Conservation (phyloP, 2,329 filamentous ascomycete species). For the Colletotrichum simmondsii region DNA sequence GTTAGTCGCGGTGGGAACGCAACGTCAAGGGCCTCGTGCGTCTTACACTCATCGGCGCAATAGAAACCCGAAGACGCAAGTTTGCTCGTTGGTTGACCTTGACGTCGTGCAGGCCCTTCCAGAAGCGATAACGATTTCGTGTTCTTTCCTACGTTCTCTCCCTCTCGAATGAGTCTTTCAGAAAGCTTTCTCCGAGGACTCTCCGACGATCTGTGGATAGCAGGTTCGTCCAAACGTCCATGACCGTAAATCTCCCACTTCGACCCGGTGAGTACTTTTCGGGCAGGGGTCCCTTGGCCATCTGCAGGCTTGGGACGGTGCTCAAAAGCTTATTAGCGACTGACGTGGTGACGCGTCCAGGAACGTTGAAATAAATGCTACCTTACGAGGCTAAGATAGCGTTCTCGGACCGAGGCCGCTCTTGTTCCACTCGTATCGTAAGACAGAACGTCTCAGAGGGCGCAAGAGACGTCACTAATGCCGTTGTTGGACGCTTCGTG, state of each 20-base stretch:
- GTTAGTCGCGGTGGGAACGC: neutral
- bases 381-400: neutral
- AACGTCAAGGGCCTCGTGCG: neutral
- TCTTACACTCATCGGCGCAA: neutral
- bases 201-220: neutral
- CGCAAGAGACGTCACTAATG: neutral
- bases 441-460: neutral
- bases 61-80: too few species aligned
- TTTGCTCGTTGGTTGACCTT: neutral
- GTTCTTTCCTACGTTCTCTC: neutral
- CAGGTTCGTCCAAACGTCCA: slow-evolving; percentile 1
- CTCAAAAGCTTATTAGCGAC: slow-evolving; percentile 5
- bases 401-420: neutral
- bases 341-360: slow-evolving; percentile 3
- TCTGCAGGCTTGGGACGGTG: neutral
- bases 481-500: neutral
- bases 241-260: neutral
- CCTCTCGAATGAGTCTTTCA: too few species aligned
- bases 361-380: neutral
- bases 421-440: neutral
- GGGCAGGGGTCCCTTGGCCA: neutral
- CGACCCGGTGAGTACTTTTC: neutral
- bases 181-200: neutral
- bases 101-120: neutral
- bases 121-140: neutral